Percentiles rank a stretch among this genome's conserved stretches.
These are phyloP conservation scores for Candida pseudoviswanathii DNA, from an alignment of 1,139 yeast genomes.

Conservation along the genomic window DNA sequence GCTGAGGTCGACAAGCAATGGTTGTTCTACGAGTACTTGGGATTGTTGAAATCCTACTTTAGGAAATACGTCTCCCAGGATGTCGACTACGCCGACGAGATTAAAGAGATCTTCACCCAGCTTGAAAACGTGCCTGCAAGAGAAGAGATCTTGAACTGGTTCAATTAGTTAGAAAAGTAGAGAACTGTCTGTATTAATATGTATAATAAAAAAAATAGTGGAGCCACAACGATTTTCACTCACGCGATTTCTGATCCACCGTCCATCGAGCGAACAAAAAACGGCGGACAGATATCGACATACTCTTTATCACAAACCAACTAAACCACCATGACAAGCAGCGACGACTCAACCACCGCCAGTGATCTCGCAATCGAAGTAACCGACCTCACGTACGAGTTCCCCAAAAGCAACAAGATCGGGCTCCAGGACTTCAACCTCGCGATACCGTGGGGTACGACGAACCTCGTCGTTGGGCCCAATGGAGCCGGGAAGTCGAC, in stretches of 20 bases:
- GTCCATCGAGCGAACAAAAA: neutral
- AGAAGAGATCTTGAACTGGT: slow-evolving; percentile 34
- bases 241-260: no score
- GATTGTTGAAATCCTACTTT: slow-evolving; percentile 43
- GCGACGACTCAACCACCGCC: slow-evolving; percentile 13
- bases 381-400: slow-evolving; percentile 65
- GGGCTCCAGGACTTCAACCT: slow-evolving; percentile 70
- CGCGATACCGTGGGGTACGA: slow-evolving; percentile 65
- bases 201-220: neutral
- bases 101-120: slow-evolving; percentile 21
- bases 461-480: slow-evolving; percentile 84
- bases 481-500: slow-evolving; percentile 98
- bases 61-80: slow-evolving; percentile 28
- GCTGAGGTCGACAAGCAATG: slow-evolving; percentile 42
- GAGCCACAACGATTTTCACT: no score
- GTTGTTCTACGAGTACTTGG: slow-evolving; percentile 47
- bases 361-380: slow-evolving; percentile 61
- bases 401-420: slow-evolving; percentile 59
- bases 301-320: neutral
- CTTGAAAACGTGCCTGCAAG: slow-evolving; percentile 30
- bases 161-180: slow-evolving; percentile 12
- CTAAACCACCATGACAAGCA: slow-evolving; percentile 1
- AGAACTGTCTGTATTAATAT: neutral
- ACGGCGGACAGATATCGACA: no score
- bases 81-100: slow-evolving; percentile 24